A percentile compares a stretch with the other conserved stretches of the same genome.
These are phyloP conservation scores for Filobasidium uniguttulatum DNA, from an alignment of 1,284 basidiomycete genomes.

Conservation along the genomic window DNA sequence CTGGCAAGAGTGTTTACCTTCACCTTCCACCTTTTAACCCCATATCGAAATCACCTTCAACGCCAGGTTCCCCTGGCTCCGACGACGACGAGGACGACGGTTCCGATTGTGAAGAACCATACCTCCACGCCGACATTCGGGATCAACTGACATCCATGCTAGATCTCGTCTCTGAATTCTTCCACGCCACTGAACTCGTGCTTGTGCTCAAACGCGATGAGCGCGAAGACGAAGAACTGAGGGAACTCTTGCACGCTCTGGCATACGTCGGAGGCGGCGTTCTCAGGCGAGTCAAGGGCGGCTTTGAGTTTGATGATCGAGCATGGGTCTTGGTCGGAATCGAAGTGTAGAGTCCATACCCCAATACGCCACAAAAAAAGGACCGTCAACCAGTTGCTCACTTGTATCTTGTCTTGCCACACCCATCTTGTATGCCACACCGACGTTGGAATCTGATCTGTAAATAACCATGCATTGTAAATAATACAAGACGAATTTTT, in stretches of 20 bases:
- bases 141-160: conserved; percentile 33
- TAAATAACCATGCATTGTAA: too few relatives aligned
- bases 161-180: conserved; percentile 31
- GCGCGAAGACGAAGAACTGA: conserved; percentile 25
- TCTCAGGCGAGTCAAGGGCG: conserved; percentile 25
- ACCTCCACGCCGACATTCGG: conserved; percentile 27
- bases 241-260: conserved; percentile 32
- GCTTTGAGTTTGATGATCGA: conserved; percentile 31
- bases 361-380: too few relatives aligned
- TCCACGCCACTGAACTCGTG: conserved; percentile 27
- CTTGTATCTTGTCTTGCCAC: too few relatives aligned
- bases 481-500: too few relatives aligned
- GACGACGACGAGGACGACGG: conserved; percentile 7
- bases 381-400: too few relatives aligned
- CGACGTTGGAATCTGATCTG: too few relatives aligned
- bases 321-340: conserved; percentile 36
- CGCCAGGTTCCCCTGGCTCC: conserved; percentile 1
- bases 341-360: conserved; percentile 18
- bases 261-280: conserved; percentile 35
- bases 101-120: background rate
- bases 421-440: too few relatives aligned
- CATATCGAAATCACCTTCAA: too few relatives aligned
- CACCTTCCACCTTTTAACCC: conserved; percentile 24
- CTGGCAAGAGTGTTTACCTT: conserved; percentile 27
- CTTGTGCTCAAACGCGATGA: conserved; percentile 31